These are phyloP conservation scores for Globisporangium spiculum DNA, from an alignment of 352 stramenopile genomes.

Conservation along the genomic window DNA sequence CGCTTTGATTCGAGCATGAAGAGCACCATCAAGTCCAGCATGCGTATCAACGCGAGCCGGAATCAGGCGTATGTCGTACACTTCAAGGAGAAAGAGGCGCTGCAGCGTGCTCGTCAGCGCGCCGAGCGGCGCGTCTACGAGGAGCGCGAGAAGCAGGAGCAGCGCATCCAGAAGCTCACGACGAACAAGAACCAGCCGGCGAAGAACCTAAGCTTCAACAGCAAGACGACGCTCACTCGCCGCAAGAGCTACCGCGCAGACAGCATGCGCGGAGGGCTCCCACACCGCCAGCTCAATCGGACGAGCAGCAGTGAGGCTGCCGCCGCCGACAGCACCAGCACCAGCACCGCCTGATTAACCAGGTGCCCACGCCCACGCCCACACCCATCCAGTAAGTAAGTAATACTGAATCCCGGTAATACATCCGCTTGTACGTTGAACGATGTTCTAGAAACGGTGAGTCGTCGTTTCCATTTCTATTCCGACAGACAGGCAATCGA, in stretches of 20 bases:
- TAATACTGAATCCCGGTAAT: not conserved
- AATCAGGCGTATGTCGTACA: conserved; percentile 69
- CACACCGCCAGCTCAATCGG: conserved; percentile 26
- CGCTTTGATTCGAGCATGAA: conserved; percentile 76
- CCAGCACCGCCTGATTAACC: conserved; percentile 17
- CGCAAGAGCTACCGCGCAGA: conserved; percentile 54
- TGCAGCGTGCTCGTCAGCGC: conserved; percentile 45
- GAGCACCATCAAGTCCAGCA: conserved; percentile 65
- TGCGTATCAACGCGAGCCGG: conserved; percentile 74
- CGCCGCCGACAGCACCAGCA: conserved; percentile 4
- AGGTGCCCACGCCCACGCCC: not conserved
- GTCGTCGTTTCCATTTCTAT: conserved; percentile 4
- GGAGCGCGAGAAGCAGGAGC: conserved; percentile 61
- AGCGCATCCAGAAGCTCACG: conserved; percentile 49
- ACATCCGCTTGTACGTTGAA: not conserved
- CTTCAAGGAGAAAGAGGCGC: conserved; percentile 56
- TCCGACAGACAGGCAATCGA: not conserved
- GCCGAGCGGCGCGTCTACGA: conserved; percentile 68
- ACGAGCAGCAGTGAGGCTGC: conserved; percentile 18
- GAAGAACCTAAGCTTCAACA: conserved; percentile 35
- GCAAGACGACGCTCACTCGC: conserved; percentile 39
- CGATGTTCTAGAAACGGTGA: not conserved
- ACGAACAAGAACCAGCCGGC: conserved; percentile 28
- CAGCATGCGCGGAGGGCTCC: conserved; percentile 37
- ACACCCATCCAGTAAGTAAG: not conserved